Percentiles rank a stretch among this genome's conserved stretches.
phyloP scores from a whole-genome alignment of 2,329 filamentous ascomycete genomes.

The Raffaelea ambrosiae region DNA sequence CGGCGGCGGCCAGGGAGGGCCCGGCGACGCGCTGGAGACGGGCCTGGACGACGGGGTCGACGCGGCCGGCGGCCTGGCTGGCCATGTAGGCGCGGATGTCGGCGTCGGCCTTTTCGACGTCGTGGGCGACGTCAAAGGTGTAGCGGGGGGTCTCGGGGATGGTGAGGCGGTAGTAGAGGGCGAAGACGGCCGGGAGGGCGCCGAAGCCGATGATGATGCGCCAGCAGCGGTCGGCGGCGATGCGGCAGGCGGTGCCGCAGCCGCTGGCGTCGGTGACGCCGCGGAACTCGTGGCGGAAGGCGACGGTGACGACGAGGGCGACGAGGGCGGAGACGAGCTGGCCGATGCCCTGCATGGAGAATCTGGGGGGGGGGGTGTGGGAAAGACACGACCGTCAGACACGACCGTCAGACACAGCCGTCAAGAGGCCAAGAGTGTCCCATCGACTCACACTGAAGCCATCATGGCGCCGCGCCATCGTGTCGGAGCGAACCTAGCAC shows the following conservation, averaged over 20 bases:
- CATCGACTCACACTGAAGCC: constrained; percentile 32
- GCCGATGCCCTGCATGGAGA: constrained; percentile 79
- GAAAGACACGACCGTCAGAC: no score
- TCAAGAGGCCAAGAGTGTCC: no score
- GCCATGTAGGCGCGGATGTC: constrained; percentile 57
- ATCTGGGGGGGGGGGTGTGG: constrained; percentile 46
- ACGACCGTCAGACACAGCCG: no score
- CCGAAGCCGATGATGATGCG: constrained; percentile 73
- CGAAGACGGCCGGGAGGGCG: constrained; percentile 66
- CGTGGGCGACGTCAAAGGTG: constrained; percentile 56
- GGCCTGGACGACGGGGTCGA: constrained; percentile 39
- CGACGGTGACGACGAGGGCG: constrained; percentile 58
- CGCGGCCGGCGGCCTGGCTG: constrained; percentile 36
- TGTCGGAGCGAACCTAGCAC: constrained; percentile 62
- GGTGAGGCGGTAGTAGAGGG: constrained; percentile 78
- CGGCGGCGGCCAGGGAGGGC: constrained; percentile 28
- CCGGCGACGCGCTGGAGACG: constrained; percentile 42
- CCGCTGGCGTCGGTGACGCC: constrained; percentile 27
- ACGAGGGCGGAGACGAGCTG: constrained; percentile 65
- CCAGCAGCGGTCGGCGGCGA: constrained; percentile 74
- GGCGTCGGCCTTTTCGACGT: constrained; percentile 65
- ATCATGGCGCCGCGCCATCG: constrained; percentile 79
- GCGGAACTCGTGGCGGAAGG: constrained; percentile 48
- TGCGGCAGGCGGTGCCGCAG: constrained; percentile 56
- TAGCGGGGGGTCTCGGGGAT: constrained; percentile 81